phyloP scores from a whole-genome alignment of 257 asterid species.

The Nicotiana tabacum region DNA sequence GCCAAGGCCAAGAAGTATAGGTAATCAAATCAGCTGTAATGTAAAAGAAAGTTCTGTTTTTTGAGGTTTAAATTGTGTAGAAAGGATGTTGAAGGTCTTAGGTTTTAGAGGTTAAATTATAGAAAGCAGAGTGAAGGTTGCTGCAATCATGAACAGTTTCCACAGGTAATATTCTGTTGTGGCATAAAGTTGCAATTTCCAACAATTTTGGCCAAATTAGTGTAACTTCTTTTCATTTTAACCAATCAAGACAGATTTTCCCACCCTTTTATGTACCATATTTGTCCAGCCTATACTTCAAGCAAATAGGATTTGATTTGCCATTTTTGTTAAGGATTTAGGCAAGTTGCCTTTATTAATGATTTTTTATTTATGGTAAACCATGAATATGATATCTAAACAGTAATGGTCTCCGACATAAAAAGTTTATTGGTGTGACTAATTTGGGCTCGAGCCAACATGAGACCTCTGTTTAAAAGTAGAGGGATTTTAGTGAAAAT shows the following conservation, averaged over 20 bases:
- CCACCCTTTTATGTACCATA: background rate
- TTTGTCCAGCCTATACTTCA: too few species aligned
- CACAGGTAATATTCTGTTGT: background rate
- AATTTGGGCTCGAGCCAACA: background rate
- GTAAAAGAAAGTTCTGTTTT: background rate
- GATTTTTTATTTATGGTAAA: too few species aligned
- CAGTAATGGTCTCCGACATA: background rate
- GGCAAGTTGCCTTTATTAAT: background rate
- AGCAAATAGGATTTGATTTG: background rate
- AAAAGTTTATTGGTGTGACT: background rate
- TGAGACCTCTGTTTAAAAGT: background rate
- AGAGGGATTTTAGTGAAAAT: background rate
- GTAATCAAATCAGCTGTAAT: constrained; percentile 16
- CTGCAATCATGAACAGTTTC: background rate
- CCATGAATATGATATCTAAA: background rate
- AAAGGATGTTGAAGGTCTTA: background rate
- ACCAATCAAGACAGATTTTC: background rate
- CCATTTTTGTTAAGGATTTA: background rate
- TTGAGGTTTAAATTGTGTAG: background rate
- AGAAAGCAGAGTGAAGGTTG: background rate
- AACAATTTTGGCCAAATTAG: background rate
- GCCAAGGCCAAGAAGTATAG: constrained; percentile 83
- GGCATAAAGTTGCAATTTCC: background rate
- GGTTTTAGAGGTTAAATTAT: background rate
- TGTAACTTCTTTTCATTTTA: background rate